These are phyloP conservation scores for Sporisorium reilianum DNA, from an alignment of 1,284 basidiomycete genomes.

Conservation along the genomic window DNA sequence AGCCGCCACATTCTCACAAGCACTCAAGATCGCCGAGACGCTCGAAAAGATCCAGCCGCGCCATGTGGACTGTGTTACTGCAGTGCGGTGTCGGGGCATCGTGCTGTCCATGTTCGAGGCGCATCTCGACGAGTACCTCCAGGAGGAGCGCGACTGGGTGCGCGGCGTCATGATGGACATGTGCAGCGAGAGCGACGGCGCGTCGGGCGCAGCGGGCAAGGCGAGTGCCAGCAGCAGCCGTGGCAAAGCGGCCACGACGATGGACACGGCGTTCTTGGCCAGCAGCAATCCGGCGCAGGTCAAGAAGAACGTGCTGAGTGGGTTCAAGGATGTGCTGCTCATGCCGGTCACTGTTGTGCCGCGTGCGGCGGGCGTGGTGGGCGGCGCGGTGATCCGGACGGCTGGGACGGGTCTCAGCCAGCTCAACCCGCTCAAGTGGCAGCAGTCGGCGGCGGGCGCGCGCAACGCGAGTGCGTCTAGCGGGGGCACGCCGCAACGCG, in stretches of 20 bases:
- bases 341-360: conserved; percentile 96
- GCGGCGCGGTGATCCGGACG: conserved; percentile 55
- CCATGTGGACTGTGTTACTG: conserved; percentile 52
- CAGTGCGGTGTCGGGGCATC: conserved; percentile 80
- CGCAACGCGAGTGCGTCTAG: conserved; percentile 17
- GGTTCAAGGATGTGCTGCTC: conserved; percentile 88
- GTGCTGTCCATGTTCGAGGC: conserved; percentile 89
- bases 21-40: conserved; percentile 83
- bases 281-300: conserved; percentile 90
- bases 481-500: conserved; percentile 17
- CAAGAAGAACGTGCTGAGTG: conserved; percentile 90
- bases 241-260: conserved; percentile 25
- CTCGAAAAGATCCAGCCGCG: conserved; percentile 61
- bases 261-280: conserved; percentile 76
- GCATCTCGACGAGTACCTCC: conserved; percentile 96
- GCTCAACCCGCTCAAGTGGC: conserved; percentile 60
- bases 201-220: conserved; percentile 71
- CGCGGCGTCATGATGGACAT: conserved; percentile 80
- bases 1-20: conserved; percentile 88
- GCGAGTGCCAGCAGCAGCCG: conserved; percentile 59
- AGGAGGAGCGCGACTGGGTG: conserved; percentile 88
- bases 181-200: conserved; percentile 80
- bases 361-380: conserved; percentile 78
- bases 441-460: conserved; percentile 23
- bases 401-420: conserved; percentile 53